These are phyloP conservation scores for Xylaria grammica DNA, from an alignment of 495 filamentous ascomycete genomes.

Conservation along the genomic window DNA sequence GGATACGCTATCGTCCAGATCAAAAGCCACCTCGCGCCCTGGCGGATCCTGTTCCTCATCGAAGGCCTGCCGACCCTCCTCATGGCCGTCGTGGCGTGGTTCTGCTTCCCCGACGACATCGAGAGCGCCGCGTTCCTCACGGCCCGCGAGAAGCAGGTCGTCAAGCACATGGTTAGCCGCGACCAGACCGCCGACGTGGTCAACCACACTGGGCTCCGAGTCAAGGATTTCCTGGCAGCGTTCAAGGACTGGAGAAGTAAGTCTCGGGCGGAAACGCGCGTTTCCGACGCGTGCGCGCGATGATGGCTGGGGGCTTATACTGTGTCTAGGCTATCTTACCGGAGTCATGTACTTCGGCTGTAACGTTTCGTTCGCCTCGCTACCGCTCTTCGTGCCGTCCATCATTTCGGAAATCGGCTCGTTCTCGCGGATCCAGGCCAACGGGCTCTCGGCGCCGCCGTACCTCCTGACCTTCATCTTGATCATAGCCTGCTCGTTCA, in stretches of 20 bases:
- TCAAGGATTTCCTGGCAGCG: constrained; percentile 25
- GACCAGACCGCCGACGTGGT: constrained; percentile 33
- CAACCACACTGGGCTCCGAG: constrained; percentile 29
- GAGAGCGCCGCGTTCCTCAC: constrained; percentile 36
- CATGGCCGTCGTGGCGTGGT: constrained; percentile 67
- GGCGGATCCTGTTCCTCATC: constrained; percentile 73
- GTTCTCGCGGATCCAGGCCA: constrained; percentile 36
- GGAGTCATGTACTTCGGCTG: constrained; percentile 61
- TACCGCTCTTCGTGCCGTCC: constrained; percentile 65
- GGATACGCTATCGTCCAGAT: constrained; percentile 75
- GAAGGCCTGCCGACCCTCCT: constrained; percentile 72
- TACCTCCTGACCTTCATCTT: constrained; percentile 60
- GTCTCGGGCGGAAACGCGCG: not conserved
- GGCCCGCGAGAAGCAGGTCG: constrained; percentile 32
- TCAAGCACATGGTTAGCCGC: constrained; percentile 26
- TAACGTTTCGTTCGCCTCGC: constrained; percentile 64
- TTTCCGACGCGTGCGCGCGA: not conserved
- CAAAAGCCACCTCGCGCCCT: constrained; percentile 68
- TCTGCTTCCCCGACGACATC: constrained; percentile 60
- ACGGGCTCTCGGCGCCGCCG: constrained; percentile 63
- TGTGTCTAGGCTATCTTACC: constrained; percentile 30
- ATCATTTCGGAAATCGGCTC: constrained; percentile 59
- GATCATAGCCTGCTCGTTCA: constrained; percentile 55
- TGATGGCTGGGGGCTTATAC: not conserved
- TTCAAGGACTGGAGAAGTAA: constrained; percentile 35